Evolutionary conservation across 345 rosid genomes (phyloP).

Genomic region (Brassica juncea): DNA sequence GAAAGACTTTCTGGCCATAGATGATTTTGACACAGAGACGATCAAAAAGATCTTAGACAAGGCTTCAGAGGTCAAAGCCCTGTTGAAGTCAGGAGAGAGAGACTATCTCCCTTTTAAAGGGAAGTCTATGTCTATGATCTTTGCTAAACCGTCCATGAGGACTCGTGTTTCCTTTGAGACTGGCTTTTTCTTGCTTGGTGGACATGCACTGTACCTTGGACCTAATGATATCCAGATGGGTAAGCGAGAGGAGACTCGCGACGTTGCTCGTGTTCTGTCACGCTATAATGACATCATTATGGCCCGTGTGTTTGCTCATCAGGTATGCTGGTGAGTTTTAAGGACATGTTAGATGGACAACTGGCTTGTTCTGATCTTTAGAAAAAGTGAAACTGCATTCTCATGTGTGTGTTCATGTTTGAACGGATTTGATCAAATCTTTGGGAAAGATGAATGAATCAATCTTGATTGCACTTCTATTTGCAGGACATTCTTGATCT

Average conservation of each 20-base stretch:
- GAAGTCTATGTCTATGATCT: conserved; percentile 93
- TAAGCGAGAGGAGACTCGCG: conserved; percentile 89
- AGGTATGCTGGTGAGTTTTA: conserved; percentile 73
- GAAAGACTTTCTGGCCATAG: conserved; percentile 79
- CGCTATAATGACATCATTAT: conserved; percentile 90
- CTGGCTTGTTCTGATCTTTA: too few species aligned
- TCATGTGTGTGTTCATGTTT: not conserved
- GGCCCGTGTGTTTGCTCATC: conserved; percentile 98
- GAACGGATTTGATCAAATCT: not conserved
- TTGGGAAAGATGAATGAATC: not conserved
- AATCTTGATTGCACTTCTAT: conserved; percentile 1
- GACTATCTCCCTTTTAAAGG: conserved; percentile 81
- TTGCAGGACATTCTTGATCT: conserved; percentile 86
- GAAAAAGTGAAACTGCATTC: not conserved
- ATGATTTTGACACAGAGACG: conserved; percentile 83
- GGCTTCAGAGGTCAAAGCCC: conserved; percentile 82
- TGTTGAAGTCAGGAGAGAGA: conserved; percentile 82
- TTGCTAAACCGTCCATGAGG: conserved; percentile 97
- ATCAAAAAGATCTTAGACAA: conserved; percentile 67
- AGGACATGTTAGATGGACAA: too few species aligned
- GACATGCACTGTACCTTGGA: conserved; percentile 90
- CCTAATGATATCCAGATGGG: conserved; percentile 98
- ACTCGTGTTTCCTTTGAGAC: conserved; percentile 96
- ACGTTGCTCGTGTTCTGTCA: conserved; percentile 89
- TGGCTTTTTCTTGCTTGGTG: conserved; percentile 91